Percentiles rank a stretch among this genome's conserved stretches.
phyloP scores from a whole-genome alignment of 371 early-diverging fungal genomes.

The Lichtheimia hyalospora region DNA sequence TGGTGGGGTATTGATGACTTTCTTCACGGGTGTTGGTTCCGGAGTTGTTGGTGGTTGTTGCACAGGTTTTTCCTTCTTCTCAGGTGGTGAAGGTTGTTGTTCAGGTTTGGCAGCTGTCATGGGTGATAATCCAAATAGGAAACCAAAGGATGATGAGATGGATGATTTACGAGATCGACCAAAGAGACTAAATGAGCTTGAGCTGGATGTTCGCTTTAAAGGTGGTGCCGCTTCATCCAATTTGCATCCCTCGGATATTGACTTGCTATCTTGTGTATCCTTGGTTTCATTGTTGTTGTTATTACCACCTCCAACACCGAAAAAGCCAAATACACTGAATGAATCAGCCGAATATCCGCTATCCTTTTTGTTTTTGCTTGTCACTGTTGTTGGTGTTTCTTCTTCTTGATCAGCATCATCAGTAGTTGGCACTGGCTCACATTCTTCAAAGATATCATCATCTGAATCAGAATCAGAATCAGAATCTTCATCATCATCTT shows the following conservation, averaged over 20 bases:
- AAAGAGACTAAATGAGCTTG: constrained; percentile 13
- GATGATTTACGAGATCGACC: constrained; percentile 19
- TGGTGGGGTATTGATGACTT: neutral
- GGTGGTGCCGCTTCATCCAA: neutral
- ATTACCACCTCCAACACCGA: neutral
- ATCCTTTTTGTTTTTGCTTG: constrained; percentile 34
- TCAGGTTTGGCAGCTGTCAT: constrained; percentile 12
- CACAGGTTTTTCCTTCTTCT: constrained; percentile 2
- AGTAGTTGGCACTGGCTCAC: constrained; percentile 12
- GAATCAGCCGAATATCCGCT: constrained; percentile 39
- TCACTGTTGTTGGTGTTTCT: neutral
- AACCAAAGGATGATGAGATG: constrained; percentile 14
- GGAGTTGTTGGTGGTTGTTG: neutral
- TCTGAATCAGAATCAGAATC: constrained; percentile 5
- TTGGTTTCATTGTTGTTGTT: neutral
- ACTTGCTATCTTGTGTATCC: constrained; percentile 6
- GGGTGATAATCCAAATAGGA: constrained; percentile 12
- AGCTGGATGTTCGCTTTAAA: constrained; percentile 13
- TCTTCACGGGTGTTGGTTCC: neutral
- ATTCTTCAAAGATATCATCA: constrained; percentile 14
- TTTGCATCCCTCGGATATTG: constrained; percentile 10
- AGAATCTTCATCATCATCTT: neutral
- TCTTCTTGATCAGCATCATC: constrained; percentile 4
- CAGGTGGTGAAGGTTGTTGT: neutral
- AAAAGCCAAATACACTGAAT: constrained; percentile 17